Percentiles rank a stretch among this genome's conserved stretches.
phyloP scores from a whole-genome alignment of 139 green algal species.

The Chlamydomonas sp. region DNA sequence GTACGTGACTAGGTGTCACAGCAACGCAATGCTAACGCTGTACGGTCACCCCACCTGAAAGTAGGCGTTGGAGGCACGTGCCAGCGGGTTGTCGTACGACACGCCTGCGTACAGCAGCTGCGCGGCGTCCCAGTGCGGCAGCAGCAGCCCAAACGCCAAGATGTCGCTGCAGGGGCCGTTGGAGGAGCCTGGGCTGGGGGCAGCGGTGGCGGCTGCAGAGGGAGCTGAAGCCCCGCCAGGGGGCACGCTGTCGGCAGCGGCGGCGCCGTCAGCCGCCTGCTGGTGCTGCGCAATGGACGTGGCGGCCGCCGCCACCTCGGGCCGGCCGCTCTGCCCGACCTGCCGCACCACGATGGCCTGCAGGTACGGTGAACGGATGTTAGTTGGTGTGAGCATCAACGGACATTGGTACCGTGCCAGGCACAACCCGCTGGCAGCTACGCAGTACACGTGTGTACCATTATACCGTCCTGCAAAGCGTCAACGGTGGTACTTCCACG shows the following conservation, averaged over 20 bases:
- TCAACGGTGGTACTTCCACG: too few species aligned
- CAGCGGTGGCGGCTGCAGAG: not conserved
- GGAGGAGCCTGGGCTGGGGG: not conserved
- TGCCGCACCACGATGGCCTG: slow-evolving; percentile 14
- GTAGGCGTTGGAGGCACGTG: slow-evolving; percentile 9
- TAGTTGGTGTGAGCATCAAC: too few species aligned
- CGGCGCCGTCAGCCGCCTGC: too few species aligned
- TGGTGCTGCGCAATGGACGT: not conserved
- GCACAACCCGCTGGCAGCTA: too few species aligned
- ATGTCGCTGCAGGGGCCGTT: not conserved
- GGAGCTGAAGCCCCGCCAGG: not conserved
- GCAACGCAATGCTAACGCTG: too few species aligned
- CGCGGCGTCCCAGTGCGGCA: slow-evolving; percentile 20
- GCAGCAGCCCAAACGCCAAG: slow-evolving; percentile 18
- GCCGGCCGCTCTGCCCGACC: not conserved
- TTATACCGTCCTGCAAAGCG: too few species aligned
- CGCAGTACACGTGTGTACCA: too few species aligned
- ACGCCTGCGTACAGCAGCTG: slow-evolving; percentile 32
- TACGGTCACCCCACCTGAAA: slow-evolving; percentile 8
- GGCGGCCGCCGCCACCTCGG: too few species aligned
- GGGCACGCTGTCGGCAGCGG: too few species aligned
- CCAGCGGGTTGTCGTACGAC: slow-evolving; percentile 17
- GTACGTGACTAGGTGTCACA: too few species aligned
- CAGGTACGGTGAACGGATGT: too few species aligned
- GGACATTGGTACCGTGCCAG: too few species aligned